Conservation (phyloP, 306 rosid genomes). For the Prunus armeniaca region DNA sequence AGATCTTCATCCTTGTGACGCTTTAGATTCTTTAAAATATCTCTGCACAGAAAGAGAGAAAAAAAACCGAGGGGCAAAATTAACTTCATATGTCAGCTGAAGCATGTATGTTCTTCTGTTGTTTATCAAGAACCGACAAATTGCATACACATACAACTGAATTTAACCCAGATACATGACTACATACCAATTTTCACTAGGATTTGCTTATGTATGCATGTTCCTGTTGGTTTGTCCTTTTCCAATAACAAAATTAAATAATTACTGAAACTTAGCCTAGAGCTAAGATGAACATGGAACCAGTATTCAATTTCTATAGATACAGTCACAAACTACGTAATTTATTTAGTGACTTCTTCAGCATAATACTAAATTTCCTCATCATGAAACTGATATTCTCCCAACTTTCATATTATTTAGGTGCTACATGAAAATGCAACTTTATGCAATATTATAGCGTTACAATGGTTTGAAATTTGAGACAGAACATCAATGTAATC, state of each 20-base stretch:
- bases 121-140: neutral
- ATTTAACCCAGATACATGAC: neutral
- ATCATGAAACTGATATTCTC: neutral
- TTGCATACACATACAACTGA: neutral
- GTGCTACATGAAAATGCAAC: neutral
- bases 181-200: neutral
- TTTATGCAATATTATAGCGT: neutral
- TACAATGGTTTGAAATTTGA: neutral
- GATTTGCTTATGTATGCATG: neutral
- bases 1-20: slow-evolving; percentile 79
- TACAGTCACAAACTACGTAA: neutral
- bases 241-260: neutral
- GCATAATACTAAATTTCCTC: neutral
- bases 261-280: neutral
- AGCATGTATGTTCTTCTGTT: neutral
- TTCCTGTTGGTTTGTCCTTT: neutral
- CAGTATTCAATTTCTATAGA: neutral
- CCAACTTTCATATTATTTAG: neutral
- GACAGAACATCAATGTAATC: no score
- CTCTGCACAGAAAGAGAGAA: slow-evolving; percentile 33
- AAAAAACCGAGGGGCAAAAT: neutral
- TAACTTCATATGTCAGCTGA: neutral
- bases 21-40: slow-evolving; percentile 68
- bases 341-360: neutral
- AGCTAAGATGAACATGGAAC: neutral